A percentile compares a stretch with the other conserved stretches of the same genome.
Conservation (phyloP, 805 yeast genomes). For the Priceomyces haplophilus region DNA sequence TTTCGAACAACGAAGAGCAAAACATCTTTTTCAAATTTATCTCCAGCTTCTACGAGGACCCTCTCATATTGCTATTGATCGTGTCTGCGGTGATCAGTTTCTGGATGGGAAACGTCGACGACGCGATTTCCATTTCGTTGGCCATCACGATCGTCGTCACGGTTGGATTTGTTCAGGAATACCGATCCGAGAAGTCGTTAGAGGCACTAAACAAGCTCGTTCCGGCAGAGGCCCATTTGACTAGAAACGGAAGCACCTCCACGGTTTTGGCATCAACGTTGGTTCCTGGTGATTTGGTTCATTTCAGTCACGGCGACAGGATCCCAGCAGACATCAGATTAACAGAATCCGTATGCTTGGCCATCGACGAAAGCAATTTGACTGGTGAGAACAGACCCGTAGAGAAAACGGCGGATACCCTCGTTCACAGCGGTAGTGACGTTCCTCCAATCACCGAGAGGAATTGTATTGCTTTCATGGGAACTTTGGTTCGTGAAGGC, state of each 20-base stretch:
- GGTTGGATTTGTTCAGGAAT: conserved; percentile 97
- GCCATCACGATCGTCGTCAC: conserved; percentile 92
- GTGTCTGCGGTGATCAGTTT: conserved; percentile 88
- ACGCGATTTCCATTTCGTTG: conserved; percentile 87
- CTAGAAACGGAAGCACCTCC: conserved; percentile 74
- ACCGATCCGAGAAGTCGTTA: conserved; percentile 88
- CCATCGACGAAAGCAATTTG: conserved; percentile 88
- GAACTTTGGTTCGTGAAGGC: conserved; percentile 94
- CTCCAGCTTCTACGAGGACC: conserved; percentile 83
- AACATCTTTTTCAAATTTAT: conserved; percentile 67
- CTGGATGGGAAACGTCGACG: conserved; percentile 94
- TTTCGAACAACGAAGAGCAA: conserved; percentile 75
- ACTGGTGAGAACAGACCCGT: conserved; percentile 96
- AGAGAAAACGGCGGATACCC: conserved; percentile 53
- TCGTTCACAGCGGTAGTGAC: conserved; percentile 25
- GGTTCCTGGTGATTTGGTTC: conserved; percentile 95
- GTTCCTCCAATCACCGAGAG: conserved; percentile 65
- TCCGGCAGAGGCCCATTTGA: conserved; percentile 93
- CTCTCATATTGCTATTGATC: conserved; percentile 79
- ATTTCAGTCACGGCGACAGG: conserved; percentile 88
- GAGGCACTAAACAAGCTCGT: conserved; percentile 91
- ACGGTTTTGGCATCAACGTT: conserved; percentile 81
- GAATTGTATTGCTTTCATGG: conserved; percentile 87
- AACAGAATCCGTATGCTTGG: conserved; percentile 70
- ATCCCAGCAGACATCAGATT: conserved; percentile 94